Evolutionary conservation across 257 asterid species (phyloP), one percentile per base, ranked within the genome.

Genomic region (Solanum pennellii): DNA sequence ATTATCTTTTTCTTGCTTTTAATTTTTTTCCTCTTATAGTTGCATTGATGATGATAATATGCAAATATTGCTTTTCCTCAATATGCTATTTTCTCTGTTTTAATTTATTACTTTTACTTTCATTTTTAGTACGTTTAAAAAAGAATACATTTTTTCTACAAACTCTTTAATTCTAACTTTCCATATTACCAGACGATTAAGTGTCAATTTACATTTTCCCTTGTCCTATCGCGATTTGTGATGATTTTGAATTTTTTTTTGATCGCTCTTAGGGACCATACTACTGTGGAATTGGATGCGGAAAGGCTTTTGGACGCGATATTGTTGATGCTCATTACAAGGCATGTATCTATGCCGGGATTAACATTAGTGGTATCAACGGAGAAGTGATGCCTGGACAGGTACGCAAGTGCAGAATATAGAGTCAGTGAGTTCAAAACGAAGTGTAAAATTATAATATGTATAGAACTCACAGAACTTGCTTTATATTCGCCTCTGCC

Each of bases 351-450:
- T 96, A 88, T 86, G 98, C 98, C 7, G 98, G 98, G 37, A 84
- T 96, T 86, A 94, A 94, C 94, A 94, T 96, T 1, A 93, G 99
- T 44, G 98, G 98, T 35, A 92, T 96, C 92, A 96, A 96, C 5
- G 98, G 93, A 16, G 99, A 96, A 90, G 99, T 96, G 42, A 96
- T 96, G 99, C 98, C 98, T 13, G 99, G 99, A 10, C 98, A 95
- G 95, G 99, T 95, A 21, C 12, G n/a, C 39, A 13, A 77, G n/a
- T 77, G 9, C 4, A 42, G 62, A 77, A 77, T 47, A 9, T 80
- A 27, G 6, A 80, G 66, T 29, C 0, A 47, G 85, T 47, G 27
- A 6, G 27, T 11, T 80, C 20, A 80, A 2, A 45, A 79, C 10
- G 84, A 1, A 47, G 27, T 10, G 16, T 79, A 4, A 77, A 10